Conservation (phyloP, 345 rosid species). For the Syzygium grande region DNA sequence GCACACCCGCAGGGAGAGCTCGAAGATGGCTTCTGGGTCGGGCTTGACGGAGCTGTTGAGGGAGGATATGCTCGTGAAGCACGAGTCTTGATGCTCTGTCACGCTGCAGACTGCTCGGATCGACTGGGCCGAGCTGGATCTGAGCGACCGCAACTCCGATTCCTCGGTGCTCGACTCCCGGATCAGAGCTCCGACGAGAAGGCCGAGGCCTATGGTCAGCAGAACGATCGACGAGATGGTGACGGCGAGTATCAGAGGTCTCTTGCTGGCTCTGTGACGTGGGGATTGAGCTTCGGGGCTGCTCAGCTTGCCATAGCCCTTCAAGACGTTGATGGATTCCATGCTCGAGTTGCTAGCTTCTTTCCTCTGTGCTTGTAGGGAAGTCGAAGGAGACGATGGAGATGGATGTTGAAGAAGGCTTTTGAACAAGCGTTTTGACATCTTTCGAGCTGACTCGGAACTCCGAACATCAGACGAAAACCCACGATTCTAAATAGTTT, state of each 20-base stretch:
- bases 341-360: background rate
- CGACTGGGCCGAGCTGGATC: constrained; percentile 8
- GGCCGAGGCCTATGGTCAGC: constrained; percentile 24
- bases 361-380: background rate
- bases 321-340: constrained; percentile 52
- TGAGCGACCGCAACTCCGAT: constrained; percentile 2
- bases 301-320: constrained; percentile 63
- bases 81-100: constrained; percentile 46
- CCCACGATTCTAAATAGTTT: background rate
- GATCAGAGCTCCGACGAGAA: constrained; percentile 10
- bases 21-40: constrained; percentile 53
- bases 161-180: constrained; percentile 16
- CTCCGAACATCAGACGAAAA: background rate
- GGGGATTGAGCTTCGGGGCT: constrained; percentile 28
- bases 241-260: constrained; percentile 19
- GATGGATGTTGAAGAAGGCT: background rate
- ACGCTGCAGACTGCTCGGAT: constrained; percentile 47
- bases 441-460: background rate
- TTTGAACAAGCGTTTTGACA: background rate
- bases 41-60: constrained; percentile 20
- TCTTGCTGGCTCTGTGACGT: constrained; percentile 7
- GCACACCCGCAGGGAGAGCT: constrained; percentile 38
- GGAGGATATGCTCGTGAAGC: constrained; percentile 41
- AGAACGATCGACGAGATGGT: constrained; percentile 33
- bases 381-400: background rate